Evolutionary conservation across 306 rosid species (phyloP).

Genomic region (Myrica gale): DNA sequence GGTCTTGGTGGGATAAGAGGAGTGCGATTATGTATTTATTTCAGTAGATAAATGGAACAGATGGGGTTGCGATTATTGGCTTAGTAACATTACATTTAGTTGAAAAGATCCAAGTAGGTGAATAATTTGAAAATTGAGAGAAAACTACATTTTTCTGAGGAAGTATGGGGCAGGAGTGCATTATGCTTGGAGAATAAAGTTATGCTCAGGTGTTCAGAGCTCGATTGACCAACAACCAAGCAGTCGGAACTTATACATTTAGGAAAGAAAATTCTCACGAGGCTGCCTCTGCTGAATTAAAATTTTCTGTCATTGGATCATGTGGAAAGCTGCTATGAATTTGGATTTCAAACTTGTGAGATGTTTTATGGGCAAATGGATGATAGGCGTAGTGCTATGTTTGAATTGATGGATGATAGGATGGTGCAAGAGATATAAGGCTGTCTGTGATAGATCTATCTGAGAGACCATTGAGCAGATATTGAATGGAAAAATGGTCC

Average conservation of each 20-base stretch:
- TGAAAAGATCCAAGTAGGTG: background rate
- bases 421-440: background rate
- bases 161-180: background rate
- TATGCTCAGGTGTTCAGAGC: background rate
- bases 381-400: background rate
- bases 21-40: background rate
- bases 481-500: background rate
- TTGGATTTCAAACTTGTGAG: constrained; percentile 4
- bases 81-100: background rate
- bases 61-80: background rate
- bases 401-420: constrained; percentile 1
- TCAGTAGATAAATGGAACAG: background rate
- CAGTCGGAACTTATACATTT: background rate
- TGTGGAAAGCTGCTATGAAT: background rate
- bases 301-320: background rate
- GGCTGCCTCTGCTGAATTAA: background rate
- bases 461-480: constrained; percentile 9
- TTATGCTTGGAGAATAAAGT: background rate
- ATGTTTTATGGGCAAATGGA: background rate
- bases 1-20: no score
- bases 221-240: background rate
- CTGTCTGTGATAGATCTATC: background rate
- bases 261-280: background rate
- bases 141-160: background rate
- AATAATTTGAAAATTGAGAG: background rate